Evolutionary conservation across 345 rosid species (phyloP), one percentile per base, ranked within the genome.

Genomic region (Reutealis trisperma): DNA sequence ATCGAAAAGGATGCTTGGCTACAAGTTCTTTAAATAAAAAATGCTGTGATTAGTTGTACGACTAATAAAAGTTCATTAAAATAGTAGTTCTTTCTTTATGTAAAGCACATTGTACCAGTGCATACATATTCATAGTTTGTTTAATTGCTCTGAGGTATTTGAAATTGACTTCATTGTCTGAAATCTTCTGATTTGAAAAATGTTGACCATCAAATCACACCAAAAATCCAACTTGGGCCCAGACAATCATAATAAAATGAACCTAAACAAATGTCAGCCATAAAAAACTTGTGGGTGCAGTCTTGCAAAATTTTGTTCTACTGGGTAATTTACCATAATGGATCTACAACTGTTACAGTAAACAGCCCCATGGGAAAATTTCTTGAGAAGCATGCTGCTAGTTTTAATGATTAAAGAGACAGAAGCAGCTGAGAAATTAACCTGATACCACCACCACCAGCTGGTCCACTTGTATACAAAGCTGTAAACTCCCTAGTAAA

Each of bases 371-470:
- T 72, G n/a, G 16, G 32, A 73, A 79, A 8, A 55, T 49, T 42
- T 60, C 47, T 44, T 6, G 16, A 57, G 63, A n/a, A 62, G 59
- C 44, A 10, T 49, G 59, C 49, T 68, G 21, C 60, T 52, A 22
- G 44, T 7, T 41, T 37, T 64, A 61, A 16, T 63, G 30, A 32
- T 37, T 2, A 64, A 75, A 34, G 9, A 34, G 58, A 6, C 54
- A 32, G 42, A 58, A 47, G 67, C 54, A 21, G 42, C 67, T 34
- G 42, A 66, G 71, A 77, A 67, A 73, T n/a, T 79, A 30, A 93
- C 99, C 99, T 88, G 80, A 91, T 88, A 52, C 98, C 99, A 47
- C 99, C 99, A 57, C 99, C 98, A 72, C 96, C 97, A 70, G 99
- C 97, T 5, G 98, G 99, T 79, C 99, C 99, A 76, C 93, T 95